Evolutionary conservation across 2,329 filamentous ascomycete genomes (phyloP), one percentile per base, ranked within the genome.

Genomic region (Emericellopsis atlantica): DNA sequence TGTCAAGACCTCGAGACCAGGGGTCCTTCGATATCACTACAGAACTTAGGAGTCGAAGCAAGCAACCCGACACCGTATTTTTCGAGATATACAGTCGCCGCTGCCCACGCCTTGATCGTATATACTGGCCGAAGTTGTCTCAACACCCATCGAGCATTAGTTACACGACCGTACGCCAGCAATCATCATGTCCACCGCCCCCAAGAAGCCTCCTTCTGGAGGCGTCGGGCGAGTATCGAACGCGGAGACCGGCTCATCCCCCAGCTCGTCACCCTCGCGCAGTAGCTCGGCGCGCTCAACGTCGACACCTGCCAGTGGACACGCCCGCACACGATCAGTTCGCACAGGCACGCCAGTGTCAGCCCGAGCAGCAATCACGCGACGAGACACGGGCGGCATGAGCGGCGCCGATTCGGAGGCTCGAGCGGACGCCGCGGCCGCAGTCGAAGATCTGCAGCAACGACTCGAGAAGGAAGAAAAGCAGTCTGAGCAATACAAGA

Each of bases 391-490:
- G 43, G 54, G 58, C 37, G 55, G 60, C 34, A 63, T 70, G 39
- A 54, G 53, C 44, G 70, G 73, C 45, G 68, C 67, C 29, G 79
- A 85, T 42, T 74, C 87, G 48, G 83, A 89, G 40, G 79, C 80
- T 46, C 79, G 84, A 50, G 87, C 85, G 15, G 87, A 92, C 60
- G 81, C 83, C 46, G 70, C 86, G 34, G 81, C 84, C 14, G 67
- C 84, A 43, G 72, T 95, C 44, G 85, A 93, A 48, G 88, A 95
- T 48, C 67, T 95, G 44, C 88, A 87, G 62, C 79, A 87, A 48
- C 79, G 86, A 43, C 69, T 95, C 39, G 76, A 84, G 52, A 85
- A 82, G 59, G 84, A 88, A 18, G 90, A 95, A 62, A 73, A 69
- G 39, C 69, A 76, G 32, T 83, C 83, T 1, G 85, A 92, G 50